These are phyloP conservation scores for Nadsonia commutata DNA, from an alignment of 1,139 yeast genomes.

Conservation along the genomic window DNA sequence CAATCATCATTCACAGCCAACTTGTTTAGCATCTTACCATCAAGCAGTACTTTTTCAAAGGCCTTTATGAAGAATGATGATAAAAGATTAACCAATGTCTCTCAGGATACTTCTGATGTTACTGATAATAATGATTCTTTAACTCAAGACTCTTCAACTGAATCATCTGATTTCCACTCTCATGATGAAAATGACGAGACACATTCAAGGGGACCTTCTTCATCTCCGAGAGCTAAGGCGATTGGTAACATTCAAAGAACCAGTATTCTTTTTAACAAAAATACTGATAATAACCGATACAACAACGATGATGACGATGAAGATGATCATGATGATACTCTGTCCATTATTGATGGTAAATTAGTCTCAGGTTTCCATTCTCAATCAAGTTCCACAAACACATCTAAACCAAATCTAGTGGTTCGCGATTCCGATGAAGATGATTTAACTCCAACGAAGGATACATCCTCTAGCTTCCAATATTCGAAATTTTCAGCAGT, in stretches of 20 bases:
- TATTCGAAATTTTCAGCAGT: not conserved
- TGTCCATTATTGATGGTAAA: not conserved
- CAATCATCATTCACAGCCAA: not conserved
- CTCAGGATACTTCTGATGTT: too few species aligned
- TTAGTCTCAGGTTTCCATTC: not conserved
- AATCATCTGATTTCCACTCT: not conserved
- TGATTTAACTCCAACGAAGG: not conserved
- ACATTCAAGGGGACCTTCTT: too few species aligned
- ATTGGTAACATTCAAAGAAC: not conserved
- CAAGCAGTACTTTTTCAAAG: not conserved
- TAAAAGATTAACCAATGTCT: too few species aligned
- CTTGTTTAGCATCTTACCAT: not conserved
- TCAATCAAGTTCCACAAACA: not conserved
- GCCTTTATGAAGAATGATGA: not conserved
- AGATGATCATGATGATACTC: not conserved
- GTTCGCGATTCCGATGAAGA: not conserved
- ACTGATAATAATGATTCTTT: too few species aligned
- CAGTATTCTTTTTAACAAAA: not conserved
- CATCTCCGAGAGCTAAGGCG: not conserved
- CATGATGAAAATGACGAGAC: too few species aligned
- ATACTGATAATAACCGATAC: not conserved
- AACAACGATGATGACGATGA: not conserved
- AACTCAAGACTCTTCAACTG: not conserved
- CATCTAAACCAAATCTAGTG: not conserved
- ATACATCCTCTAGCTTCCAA: not conserved